These are phyloP conservation scores for Coniosporium uncinatum DNA, from an alignment of 2,329 filamentous ascomycete genomes.

Conservation along the genomic window DNA sequence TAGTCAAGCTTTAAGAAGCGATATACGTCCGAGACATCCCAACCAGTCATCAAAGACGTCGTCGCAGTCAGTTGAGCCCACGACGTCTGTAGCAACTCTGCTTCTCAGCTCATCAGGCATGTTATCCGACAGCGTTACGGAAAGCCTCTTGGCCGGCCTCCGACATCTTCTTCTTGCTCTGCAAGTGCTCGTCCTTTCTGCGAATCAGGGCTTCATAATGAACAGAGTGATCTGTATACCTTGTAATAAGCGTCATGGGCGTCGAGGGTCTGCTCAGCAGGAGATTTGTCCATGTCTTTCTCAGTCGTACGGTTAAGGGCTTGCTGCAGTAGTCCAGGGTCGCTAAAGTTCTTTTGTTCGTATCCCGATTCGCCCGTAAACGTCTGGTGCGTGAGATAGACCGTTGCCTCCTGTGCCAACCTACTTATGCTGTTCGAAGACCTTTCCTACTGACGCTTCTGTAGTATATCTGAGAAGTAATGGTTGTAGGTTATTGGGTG, in stretches of 20 bases:
- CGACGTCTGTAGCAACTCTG: too few species aligned
- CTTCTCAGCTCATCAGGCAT: too few species aligned
- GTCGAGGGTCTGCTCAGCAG: slow-evolving; percentile 26
- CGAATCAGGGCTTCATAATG: slow-evolving; percentile 23
- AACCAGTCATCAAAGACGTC: too few species aligned
- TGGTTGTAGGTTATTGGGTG: slow-evolving; percentile 51
- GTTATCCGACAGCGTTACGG: too few species aligned
- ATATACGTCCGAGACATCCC: too few species aligned
- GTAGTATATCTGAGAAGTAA: slow-evolving; percentile 33
- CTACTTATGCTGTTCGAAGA: not conserved
- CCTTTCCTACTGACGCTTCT: slow-evolving; percentile 9
- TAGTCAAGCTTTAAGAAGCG: too few species aligned
- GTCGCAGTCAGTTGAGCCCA: too few species aligned
- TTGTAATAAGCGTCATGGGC: slow-evolving; percentile 27
- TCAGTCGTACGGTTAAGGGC: not conserved
- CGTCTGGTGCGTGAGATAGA: not conserved
- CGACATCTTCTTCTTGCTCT: slow-evolving; percentile 20
- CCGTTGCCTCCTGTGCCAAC: not conserved
- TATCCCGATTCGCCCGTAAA: not conserved
- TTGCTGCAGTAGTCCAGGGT: not conserved
- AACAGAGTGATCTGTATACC: slow-evolving; percentile 22
- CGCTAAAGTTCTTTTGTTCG: not conserved
- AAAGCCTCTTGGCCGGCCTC: slow-evolving; percentile 27
- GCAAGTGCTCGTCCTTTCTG: slow-evolving; percentile 17
- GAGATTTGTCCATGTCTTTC: slow-evolving; percentile 24